Evolutionary conservation across 257 asterid genomes (phyloP), one percentile per base, ranked within the genome.

Genomic region (Ehretia macrophylla): DNA sequence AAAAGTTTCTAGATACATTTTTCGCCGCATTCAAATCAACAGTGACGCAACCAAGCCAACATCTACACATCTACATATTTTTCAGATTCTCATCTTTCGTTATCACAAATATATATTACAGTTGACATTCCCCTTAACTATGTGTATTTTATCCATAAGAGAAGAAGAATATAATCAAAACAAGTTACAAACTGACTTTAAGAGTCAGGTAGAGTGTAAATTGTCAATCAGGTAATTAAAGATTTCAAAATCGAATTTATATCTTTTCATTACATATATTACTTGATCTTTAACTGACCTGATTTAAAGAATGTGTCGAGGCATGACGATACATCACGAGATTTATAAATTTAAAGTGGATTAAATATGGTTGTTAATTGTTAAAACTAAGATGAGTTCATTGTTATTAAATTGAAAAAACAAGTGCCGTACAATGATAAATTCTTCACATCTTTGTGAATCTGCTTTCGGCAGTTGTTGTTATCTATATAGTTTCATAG

Each of bases 381-480:
- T n/a, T n/a, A n/a, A n/a, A n/a, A n/a, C n/a, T 42, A 42, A 42
- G 1, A 42, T 42, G 12, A 1, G 5, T 42, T 2, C 47, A 42
- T 2, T 10, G 12, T 42, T 10, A 42, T 42, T 10, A 42, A 9
- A 8, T 9, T 19, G 49, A 37, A 1, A 35, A 17, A 6, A 39
- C 10, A 10, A n/a, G 1, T n/a, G 11, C 23, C 46, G 10, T 54
- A 22, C 32, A 0, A 53, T 27, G 38, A 32, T 35, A 14, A 14
- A 38, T 62, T 63, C 44, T 22, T 5, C 47, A 23, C 18, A 32
- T 13, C 32, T 51, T 1, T 14, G 51, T 68, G 72, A 59, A 67
- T 68, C 63, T 60, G 73, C 73, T 68, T 68, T 68, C 27, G 40
- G 63, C 60, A 22, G 58, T 56, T 57, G 55, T 62, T 44, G 37